These are phyloP conservation scores for Termitomyces heimii DNA, from an alignment of 768 basidiomycete species.

Conservation along the genomic window DNA sequence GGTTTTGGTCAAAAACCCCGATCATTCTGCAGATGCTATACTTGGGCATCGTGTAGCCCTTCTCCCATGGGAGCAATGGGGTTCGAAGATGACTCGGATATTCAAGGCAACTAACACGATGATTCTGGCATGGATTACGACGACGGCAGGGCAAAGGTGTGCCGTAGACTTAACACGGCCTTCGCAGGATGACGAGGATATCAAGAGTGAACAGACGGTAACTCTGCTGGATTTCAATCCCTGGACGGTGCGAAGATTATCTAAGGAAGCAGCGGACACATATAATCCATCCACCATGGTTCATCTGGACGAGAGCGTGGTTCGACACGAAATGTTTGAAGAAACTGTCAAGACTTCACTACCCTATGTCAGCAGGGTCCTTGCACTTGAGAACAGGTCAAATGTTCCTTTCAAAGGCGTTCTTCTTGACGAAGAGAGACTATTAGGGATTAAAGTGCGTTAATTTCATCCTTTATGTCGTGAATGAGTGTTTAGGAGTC, in stretches of 20 bases:
- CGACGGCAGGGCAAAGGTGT: conserved; percentile 1
- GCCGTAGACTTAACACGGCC: not conserved
- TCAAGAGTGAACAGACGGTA: not conserved
- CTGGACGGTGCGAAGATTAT: not conserved
- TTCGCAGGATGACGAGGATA: not conserved
- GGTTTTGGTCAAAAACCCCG: not conserved
- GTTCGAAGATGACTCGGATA: not conserved
- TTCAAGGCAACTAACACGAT: not conserved
- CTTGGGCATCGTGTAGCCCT: not conserved
- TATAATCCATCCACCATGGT: not conserved
- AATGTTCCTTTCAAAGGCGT: not conserved
- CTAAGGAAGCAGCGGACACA: not conserved
- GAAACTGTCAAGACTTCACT: not conserved
- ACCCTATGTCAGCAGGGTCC: not conserved
- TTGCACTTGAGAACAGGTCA: not conserved
- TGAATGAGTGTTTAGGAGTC: not conserved
- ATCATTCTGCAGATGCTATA: not conserved
- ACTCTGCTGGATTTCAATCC: conserved; percentile 1
- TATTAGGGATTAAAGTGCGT: not conserved
- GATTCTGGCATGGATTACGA: not conserved
- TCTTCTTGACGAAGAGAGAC: not conserved
- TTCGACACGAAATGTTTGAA: not conserved
- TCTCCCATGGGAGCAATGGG: not conserved
- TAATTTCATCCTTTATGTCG: not conserved
- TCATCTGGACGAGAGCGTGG: not conserved